Percentiles rank a stretch among this genome's conserved stretches.
Evolutionary conservation across 176 grass and related monocot genomes (phyloP).

Genomic region (Puccinellia tenuiflora): DNA sequence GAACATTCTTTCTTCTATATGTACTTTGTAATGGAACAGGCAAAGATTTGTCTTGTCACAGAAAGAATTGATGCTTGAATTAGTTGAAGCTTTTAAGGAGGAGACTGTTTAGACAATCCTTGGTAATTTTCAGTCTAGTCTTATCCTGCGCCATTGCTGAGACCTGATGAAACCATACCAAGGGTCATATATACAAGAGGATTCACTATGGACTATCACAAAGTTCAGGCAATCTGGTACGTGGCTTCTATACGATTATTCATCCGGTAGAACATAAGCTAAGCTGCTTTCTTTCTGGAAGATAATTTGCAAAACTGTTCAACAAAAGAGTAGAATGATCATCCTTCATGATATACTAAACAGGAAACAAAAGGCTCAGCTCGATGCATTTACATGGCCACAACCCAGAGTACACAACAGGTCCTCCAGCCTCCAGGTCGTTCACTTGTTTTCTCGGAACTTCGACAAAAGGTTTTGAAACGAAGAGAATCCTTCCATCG

Average conservation of each 20-base stretch:
- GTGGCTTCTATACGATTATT: not conserved
- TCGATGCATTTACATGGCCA: slow-evolving; percentile 31
- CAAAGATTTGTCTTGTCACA: slow-evolving; percentile 4
- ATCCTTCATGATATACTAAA: not conserved
- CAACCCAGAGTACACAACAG: not conserved
- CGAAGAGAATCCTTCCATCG: slow-evolving; percentile 35
- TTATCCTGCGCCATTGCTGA: not conserved
- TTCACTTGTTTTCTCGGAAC: slow-evolving; percentile 35
- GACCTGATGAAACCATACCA: not conserved
- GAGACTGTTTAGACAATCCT: not conserved
- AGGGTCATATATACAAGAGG: not conserved
- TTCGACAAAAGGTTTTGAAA: slow-evolving; percentile 49
- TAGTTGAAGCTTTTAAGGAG: not conserved
- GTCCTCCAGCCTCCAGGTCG: not conserved
- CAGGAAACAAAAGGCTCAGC: slow-evolving; percentile 1
- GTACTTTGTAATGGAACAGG: slow-evolving; percentile 8
- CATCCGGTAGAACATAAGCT: not conserved
- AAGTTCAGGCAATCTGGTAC: not conserved
- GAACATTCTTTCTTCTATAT: not conserved
- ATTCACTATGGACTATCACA: not conserved
- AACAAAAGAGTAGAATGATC: not conserved
- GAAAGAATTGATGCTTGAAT: not conserved
- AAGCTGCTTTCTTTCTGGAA: not conserved
- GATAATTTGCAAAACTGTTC: slow-evolving; percentile 19
- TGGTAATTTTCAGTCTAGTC: not conserved